Evolutionary conservation across 116 monocot genomes (phyloP).

Genomic region (Thalassia testudinum): DNA sequence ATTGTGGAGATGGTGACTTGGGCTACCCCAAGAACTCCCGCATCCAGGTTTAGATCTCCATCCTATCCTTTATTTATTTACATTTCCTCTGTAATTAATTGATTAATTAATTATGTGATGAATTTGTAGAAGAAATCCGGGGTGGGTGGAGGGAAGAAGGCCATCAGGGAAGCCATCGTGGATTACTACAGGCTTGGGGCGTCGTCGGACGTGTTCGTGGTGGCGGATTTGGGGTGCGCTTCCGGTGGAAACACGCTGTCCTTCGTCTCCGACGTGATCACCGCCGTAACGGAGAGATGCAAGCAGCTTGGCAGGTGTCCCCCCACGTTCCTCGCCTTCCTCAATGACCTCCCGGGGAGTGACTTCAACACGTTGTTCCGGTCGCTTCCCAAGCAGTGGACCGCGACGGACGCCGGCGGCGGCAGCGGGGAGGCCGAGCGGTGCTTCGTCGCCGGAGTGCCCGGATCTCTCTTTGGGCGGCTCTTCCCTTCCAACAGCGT

Average conservation of each 20-base stretch:
- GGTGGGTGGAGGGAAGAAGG: not conserved
- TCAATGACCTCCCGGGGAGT: slow-evolving; percentile 55
- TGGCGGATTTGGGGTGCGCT: slow-evolving; percentile 3
- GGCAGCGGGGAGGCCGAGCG: not conserved
- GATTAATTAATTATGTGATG: too few species aligned
- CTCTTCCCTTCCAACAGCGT: slow-evolving; percentile 9
- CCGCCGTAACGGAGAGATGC: not conserved
- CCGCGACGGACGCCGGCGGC: not conserved
- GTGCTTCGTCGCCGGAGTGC: slow-evolving; percentile 14
- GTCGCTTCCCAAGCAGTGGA: not conserved
- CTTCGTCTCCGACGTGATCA: not conserved
- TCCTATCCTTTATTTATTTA: not conserved
- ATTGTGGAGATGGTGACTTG: not conserved
- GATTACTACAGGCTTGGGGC: not conserved
- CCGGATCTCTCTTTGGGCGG: slow-evolving; percentile 42
- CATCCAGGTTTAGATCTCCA: not conserved
- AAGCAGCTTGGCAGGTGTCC: not conserved
- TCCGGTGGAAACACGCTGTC: not conserved
- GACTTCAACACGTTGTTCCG: slow-evolving; percentile 35
- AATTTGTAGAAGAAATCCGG: not conserved
- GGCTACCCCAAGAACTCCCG: not conserved
- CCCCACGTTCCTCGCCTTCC: slow-evolving; percentile 14
- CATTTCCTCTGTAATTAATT: not conserved
- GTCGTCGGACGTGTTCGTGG: not conserved
- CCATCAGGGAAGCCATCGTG: not conserved